Evolutionary conservation across 176 grass and related monocot genomes (phyloP).

Genomic region (Carex scoparia): DNA sequence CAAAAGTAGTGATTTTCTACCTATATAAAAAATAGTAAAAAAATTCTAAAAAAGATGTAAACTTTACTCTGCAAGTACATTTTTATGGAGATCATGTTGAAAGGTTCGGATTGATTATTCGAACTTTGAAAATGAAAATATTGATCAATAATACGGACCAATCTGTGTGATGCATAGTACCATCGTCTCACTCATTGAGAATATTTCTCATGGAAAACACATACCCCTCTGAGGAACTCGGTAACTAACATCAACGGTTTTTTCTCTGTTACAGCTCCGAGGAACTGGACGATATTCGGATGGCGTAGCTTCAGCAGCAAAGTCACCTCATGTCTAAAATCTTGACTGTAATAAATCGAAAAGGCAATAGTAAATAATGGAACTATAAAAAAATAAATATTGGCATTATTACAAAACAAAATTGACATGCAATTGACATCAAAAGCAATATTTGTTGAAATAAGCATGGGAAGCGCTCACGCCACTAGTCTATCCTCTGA

Average conservation of each 20-base stretch:
- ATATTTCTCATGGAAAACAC: conserved; percentile 18
- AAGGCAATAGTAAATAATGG: background rate
- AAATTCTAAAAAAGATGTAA: no score
- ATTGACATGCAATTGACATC: background rate
- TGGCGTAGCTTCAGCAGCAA: conserved; percentile 91
- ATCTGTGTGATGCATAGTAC: no score
- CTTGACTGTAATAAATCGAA: conserved; percentile 56
- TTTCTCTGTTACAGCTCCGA: conserved; percentile 94
- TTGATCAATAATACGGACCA: no score
- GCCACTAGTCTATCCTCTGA: conserved; percentile 89
- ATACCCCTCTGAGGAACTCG: conserved; percentile 85
- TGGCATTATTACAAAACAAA: background rate
- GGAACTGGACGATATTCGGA: conserved; percentile 99
- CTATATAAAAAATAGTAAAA: no score
- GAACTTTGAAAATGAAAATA: no score
- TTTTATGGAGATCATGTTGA: no score
- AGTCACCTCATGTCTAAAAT: conserved; percentile 98
- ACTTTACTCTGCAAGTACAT: no score
- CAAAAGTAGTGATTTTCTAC: no score
- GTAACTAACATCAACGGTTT: conserved; percentile 97
- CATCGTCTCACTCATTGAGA: background rate
- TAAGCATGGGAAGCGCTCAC: conserved; percentile 45
- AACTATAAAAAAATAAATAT: background rate
- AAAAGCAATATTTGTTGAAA: background rate
- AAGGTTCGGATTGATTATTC: no score